Evolutionary conservation across 306 rosid species (phyloP).

Genomic region (Aeschynomene evenia): DNA sequence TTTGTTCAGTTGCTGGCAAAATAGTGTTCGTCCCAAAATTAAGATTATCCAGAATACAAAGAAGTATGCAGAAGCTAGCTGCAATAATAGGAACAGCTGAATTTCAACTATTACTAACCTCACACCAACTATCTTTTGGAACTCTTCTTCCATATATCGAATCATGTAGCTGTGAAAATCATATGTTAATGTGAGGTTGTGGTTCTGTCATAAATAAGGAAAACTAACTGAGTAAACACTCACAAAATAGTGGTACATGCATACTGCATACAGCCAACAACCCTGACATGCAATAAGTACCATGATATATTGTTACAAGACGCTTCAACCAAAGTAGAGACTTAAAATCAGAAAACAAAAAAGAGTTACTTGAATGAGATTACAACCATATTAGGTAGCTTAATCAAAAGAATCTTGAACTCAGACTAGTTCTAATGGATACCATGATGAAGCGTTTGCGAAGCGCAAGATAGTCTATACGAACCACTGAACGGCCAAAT

Average conservation of each 20-base stretch:
- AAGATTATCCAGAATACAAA: neutral
- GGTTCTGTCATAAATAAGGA: conserved; percentile 59
- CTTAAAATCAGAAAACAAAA: neutral
- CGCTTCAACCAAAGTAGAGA: neutral
- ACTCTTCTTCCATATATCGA: conserved; percentile 80
- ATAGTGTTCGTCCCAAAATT: neutral
- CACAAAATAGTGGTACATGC: neutral
- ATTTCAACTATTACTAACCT: conserved; percentile 43
- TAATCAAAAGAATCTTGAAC: neutral
- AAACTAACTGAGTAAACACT: conserved; percentile 20
- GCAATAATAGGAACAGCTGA: neutral
- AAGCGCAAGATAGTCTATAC: conserved; percentile 61
- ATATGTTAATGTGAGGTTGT: conserved; percentile 54
- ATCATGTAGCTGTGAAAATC: conserved; percentile 86
- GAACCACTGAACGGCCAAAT: conserved; percentile 65
- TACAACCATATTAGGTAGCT: neutral
- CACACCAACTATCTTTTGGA: conserved; percentile 77
- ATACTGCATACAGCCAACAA: neutral
- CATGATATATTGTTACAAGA: neutral
- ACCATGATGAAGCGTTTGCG: conserved; percentile 83
- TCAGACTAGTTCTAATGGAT: conserved; percentile 8
- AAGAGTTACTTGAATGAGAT: neutral
- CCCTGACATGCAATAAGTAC: neutral
- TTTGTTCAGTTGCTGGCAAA: neutral
- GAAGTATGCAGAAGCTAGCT: no score